phyloP scores from a whole-genome alignment of 441 rosid species.

The Erodium trifolium region DNA sequence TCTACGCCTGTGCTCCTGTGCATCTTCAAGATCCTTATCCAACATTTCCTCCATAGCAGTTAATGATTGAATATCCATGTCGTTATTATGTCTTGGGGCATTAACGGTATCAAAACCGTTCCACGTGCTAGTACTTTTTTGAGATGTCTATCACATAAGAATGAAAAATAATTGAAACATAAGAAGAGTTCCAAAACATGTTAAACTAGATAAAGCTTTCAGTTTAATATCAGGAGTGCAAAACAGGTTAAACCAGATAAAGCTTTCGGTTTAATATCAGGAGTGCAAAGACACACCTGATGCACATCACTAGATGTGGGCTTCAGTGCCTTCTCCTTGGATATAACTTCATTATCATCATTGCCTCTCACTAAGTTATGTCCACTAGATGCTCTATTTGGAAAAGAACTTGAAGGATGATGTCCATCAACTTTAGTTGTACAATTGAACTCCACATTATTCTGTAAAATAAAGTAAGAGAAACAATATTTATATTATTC shows the following conservation, averaged over 20 bases:
- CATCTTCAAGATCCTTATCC: conserved; percentile 85
- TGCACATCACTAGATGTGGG: conserved; percentile 25
- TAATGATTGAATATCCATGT: conserved; percentile 41
- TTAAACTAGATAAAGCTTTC: conserved; percentile 14
- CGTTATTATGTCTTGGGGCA: conserved; percentile 31
- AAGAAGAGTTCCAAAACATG: conserved; percentile 7
- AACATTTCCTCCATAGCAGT: conserved; percentile 70
- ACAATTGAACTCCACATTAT: conserved; percentile 24
- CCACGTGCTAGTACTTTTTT: conserved; percentile 34
- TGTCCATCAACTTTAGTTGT: conserved; percentile 25
- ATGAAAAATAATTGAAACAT: conserved; percentile 15
- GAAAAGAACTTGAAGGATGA: conserved; percentile 26
- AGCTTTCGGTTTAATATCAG: conserved; percentile 17
- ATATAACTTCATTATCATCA: conserved; percentile 25
- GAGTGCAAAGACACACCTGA: conserved; percentile 39
- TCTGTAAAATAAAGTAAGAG: conserved; percentile 29
- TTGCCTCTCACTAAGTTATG: conserved; percentile 28
- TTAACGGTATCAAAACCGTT: conserved; percentile 31
- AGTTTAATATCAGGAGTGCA: conserved; percentile 15
- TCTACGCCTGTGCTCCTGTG: conserved; percentile 55
- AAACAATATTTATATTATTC: conserved; percentile 13
- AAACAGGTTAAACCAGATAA: not conserved
- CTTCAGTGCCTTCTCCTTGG: conserved; percentile 30
- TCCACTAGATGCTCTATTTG: conserved; percentile 30
- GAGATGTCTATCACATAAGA: conserved; percentile 34